Base-by-base conservation (phyloP, 2,329 filamentous ascomycete genomes). In the Fusarium devonianum region DNA sequence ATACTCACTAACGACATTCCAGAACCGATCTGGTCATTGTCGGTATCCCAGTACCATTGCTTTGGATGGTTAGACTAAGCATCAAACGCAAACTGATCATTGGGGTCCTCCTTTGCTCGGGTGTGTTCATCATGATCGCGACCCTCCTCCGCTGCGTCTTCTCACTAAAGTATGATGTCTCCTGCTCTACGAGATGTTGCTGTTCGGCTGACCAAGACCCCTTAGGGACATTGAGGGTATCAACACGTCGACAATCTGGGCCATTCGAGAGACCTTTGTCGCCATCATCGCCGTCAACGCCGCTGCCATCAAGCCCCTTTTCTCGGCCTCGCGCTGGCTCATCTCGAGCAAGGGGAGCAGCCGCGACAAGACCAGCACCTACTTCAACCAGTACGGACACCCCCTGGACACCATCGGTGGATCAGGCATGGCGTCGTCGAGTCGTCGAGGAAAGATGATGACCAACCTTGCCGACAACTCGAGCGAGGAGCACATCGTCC, bases 211-310 rank as follows among this genome's bases (percentile, higher is more conserved):
- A 60, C 28, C 8, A 6, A 16, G 11, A 0, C 7, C 2, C 16
- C 2, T 7, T 13, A 60, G 64, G 18, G 62, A 69, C 18, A 69
- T 73, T 26, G 35, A 71, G 13, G 67, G 65, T 12, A 71, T 75
- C 60, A 73, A 74, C 47, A 54, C 66, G 2, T 70, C 69, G 17
- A 74, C 71, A 1, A 73, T 75, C 14, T 76, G 74, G 74, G 72
- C 71, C 10, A 73, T 75, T 12, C 68, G 75, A 33, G 75, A 77
- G 58, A 75, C 72, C 3, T 75, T 77, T 30, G 69, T 76, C 22
- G 73, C 67, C n/a, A 73, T 76, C 37, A 69, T 77, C 25, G 72
- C 71, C 34, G 71, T 74, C 38, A 76, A 75, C 45, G 66, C 70
- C n/a, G 70, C 74, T 2, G 67, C 67, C 14, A 74, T 76, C 49